Conservation (phyloP, 2,329 filamentous ascomycete genomes). For the Septoria petroselini region DNA sequence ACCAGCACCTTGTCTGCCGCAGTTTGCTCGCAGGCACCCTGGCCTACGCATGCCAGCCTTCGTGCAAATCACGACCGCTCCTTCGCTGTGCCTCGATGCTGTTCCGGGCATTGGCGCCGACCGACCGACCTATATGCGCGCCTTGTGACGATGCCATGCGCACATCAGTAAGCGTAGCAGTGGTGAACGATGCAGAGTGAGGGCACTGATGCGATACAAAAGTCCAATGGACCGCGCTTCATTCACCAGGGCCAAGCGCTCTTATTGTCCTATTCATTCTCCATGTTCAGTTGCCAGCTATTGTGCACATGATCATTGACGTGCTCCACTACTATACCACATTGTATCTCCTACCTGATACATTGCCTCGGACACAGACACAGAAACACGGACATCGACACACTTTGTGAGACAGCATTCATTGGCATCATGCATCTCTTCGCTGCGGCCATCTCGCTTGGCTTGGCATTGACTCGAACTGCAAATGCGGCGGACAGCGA, state of each 20-base stretch:
- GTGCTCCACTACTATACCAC: constrained; percentile 4
- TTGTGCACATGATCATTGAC: constrained; percentile 8
- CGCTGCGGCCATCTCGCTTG: constrained; percentile 19
- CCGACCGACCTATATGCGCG: constrained; percentile 17
- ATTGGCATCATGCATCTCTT: constrained; percentile 22
- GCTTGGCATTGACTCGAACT: constrained; percentile 24
- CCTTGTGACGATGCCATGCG: constrained; percentile 29
- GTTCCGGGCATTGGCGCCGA: constrained; percentile 22
- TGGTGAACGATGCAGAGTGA: constrained; percentile 2
- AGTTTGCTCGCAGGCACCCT: constrained; percentile 17
- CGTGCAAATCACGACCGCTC: constrained; percentile 17
- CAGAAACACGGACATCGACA: constrained; percentile 1
- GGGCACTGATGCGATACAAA: constrained; percentile 12
- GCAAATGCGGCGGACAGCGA: constrained; percentile 30
- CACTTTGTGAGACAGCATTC: neutral
- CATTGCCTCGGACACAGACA: constrained; percentile 2
- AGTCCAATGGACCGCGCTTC: constrained; percentile 16
- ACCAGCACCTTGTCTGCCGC: constrained; percentile 9
- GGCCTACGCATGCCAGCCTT: constrained; percentile 17
- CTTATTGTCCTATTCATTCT: constrained; percentile 14
- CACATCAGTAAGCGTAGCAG: constrained; percentile 8
- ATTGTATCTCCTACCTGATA: constrained; percentile 4
- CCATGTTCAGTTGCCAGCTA: constrained; percentile 4
- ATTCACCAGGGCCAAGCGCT: constrained; percentile 4
- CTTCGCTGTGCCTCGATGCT: constrained; percentile 12